These are phyloP conservation scores for Ophiostoma tasmaniense DNA, from an alignment of 2,329 filamentous ascomycete genomes.

Conservation along the genomic window DNA sequence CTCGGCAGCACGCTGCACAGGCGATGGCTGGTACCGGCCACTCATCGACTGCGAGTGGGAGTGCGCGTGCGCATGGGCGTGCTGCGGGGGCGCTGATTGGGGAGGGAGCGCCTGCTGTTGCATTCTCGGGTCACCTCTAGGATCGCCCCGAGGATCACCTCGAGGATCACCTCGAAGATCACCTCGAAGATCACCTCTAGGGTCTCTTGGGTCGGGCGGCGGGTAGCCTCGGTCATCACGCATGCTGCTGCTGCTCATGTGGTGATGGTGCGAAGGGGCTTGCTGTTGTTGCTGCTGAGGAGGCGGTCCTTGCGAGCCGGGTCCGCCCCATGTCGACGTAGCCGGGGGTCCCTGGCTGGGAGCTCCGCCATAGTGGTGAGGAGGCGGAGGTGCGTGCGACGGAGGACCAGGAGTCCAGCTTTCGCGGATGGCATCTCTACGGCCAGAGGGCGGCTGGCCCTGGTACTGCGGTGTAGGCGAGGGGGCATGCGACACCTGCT, in stretches of 20 bases:
- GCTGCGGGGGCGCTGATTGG: conserved; percentile 19
- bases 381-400: not conserved
- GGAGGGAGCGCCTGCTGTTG: conserved; percentile 19
- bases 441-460: conserved; percentile 36
- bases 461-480: conserved; percentile 32
- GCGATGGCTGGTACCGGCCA: conserved; percentile 23
- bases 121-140: conserved; percentile 6
- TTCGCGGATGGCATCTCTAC: conserved; percentile 37
- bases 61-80: conserved; percentile 23
- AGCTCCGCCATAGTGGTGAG: conserved; percentile 17
- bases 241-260: conserved; percentile 18
- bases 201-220: conserved; percentile 12
- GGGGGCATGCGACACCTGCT: conserved; percentile 11
- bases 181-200: not conserved
- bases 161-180: not conserved
- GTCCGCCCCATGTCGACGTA: conserved; percentile 7
- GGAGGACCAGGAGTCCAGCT: conserved; percentile 27
- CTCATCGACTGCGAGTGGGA: conserved; percentile 26
- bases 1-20: conserved; percentile 21
- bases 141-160: not conserved
- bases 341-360: conserved; percentile 12
- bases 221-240: conserved; percentile 18
- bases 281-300: conserved; percentile 16
- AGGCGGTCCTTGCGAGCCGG: conserved; percentile 18
- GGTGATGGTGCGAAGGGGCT: conserved; percentile 23